phyloP scores from a whole-genome alignment of 2,329 filamentous ascomycete genomes.

The Colletotrichum cuscutae region DNA sequence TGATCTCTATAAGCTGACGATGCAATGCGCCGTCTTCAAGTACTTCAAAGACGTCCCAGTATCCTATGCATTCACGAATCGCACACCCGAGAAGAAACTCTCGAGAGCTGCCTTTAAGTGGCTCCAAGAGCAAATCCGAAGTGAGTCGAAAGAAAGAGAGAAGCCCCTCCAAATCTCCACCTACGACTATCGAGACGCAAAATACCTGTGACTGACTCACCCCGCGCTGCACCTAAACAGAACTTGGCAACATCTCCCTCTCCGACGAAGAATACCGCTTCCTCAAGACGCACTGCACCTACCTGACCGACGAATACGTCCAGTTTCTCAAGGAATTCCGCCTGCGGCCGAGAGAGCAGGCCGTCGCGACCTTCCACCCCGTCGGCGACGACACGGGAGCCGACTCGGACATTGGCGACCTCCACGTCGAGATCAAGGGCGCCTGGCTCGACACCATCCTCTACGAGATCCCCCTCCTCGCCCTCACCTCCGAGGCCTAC shows the following conservation, averaged over 20 bases:
- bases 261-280: constrained; percentile 83
- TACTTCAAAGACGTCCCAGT: constrained; percentile 87
- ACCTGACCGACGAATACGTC: constrained; percentile 82
- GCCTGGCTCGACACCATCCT: constrained; percentile 95
- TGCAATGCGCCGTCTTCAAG: constrained; percentile 97
- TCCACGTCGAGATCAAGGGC: constrained; percentile 82
- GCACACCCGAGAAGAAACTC: constrained; percentile 92
- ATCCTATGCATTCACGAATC: constrained; percentile 94
- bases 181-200: background rate
- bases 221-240: constrained; percentile 51
- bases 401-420: constrained; percentile 76
- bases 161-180: constrained; percentile 3
- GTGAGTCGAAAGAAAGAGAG: constrained; percentile 55
- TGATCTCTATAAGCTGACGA: constrained; percentile 94
- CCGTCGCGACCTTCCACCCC: constrained; percentile 74
- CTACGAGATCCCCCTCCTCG: constrained; percentile 95
- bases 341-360: constrained; percentile 83
- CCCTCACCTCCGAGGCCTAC: constrained; percentile 93
- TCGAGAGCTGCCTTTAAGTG: constrained; percentile 85
- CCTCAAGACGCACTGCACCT: constrained; percentile 81
- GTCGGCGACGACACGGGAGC: constrained; percentile 66
- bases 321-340: constrained; percentile 84
- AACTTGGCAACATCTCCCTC: constrained; percentile 84
- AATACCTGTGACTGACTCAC: constrained; percentile 22
- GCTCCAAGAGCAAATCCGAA: constrained; percentile 85